Base-by-base conservation (phyloP, 1,139 yeast species). In the Nakaseomyces delphensis region DNA sequence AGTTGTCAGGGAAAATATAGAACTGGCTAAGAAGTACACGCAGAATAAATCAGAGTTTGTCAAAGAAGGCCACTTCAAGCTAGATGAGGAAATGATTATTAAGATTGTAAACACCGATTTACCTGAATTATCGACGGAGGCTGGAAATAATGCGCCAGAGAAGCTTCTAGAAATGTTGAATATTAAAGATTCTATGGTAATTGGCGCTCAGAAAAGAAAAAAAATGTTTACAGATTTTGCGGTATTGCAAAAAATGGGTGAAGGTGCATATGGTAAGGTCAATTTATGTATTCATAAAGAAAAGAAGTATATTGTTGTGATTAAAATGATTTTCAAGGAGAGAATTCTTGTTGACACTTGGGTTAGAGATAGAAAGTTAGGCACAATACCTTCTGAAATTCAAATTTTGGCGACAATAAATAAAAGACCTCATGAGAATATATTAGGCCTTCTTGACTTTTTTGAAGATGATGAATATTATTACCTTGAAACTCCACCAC, bases 191-290 rank as follows among this genome's bases (percentile, higher is more conserved):
- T 33, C 39, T 25, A 33, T 33, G n/a, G 37, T 33, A 4, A 77
- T 82, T 45, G 93, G 93, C 1, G 63, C 66, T 9, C 67, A 68
- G 44, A 70, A 84, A 57, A 68, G 87, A 48, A 74, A 74, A 25
- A 85, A 85, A 59, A 76, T 77, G 48, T 74, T 85, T 49, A 60
- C 72, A 0, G 95, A 87, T 58, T 91, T 85, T 55, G 65, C 67
- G 3, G 74, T 84, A 1, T 44, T 85, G 37, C 82, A 83, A 57
- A 77, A 80, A 48, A 76, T 91, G 79, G 98, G 98, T 1, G 94
- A 84, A 60, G 98, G 98, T 36, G 96, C 97, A 0, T 91, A 89
- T 57, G 97, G 97, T 13, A 84, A 85, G 56, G 98, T 91, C 18
- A 79, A 83, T 16, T 69, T 87, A 28, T 95, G 87, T 8, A 75